Conservation (phyloP, 2,329 filamentous ascomycete genomes). For the Xylaria sp. region DNA sequence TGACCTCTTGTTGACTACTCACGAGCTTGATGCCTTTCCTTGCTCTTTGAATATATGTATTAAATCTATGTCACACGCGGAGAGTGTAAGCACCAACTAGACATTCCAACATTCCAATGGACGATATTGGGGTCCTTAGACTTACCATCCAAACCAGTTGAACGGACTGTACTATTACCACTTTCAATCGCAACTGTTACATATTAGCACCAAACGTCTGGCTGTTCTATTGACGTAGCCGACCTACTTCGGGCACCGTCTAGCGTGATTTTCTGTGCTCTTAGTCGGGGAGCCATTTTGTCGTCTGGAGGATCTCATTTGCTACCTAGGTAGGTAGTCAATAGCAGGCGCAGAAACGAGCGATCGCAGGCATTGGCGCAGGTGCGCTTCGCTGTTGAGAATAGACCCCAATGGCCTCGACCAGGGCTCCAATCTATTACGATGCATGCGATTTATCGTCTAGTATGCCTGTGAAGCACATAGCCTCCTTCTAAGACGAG, state of each 20-base stretch:
- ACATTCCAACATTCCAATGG: no score
- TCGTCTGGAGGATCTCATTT: constrained; percentile 4
- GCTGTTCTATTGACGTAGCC: background rate
- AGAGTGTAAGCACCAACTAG: background rate
- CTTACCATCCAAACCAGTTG: constrained; percentile 34
- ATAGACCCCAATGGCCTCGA: background rate
- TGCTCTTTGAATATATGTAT: constrained; percentile 37
- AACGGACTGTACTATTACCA: constrained; percentile 29
- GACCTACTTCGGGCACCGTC: constrained; percentile 32
- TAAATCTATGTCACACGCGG: constrained; percentile 25
- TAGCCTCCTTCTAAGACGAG: background rate
- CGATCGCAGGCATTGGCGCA: background rate
- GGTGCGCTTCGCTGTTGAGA: background rate
- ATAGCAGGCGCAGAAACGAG: background rate
- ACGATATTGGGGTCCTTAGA: background rate
- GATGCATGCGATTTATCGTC: background rate
- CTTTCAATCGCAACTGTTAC: constrained; percentile 31
- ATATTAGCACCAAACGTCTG: constrained; percentile 18
- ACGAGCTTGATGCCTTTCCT: constrained; percentile 32
- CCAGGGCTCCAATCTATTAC: background rate
- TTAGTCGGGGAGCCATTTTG: constrained; percentile 33
- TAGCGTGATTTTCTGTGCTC: constrained; percentile 32
- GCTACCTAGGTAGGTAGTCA: background rate
- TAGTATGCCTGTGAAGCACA: background rate
- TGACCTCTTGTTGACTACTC: constrained; percentile 6